Conservation (phyloP, 2,329 filamentous ascomycete species). For the Leptodontidium sp. region DNA sequence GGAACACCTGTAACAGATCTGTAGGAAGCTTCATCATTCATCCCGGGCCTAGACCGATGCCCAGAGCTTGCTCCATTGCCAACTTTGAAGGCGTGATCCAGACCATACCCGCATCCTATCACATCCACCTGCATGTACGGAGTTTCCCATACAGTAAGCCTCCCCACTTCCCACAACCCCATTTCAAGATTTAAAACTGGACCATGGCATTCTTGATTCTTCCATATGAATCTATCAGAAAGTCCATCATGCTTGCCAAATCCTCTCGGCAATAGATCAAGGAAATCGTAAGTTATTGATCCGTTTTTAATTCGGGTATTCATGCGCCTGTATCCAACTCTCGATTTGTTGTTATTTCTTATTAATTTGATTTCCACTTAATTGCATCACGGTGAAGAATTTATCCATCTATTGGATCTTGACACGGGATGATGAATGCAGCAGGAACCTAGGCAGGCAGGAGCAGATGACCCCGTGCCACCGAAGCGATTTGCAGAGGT, state of each 20-base stretch:
- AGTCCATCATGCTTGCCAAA: neutral
- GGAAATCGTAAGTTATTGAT: neutral
- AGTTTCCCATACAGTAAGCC: neutral
- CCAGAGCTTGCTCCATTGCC: neutral
- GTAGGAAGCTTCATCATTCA: neutral
- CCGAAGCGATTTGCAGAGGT: neutral
- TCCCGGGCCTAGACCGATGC: neutral
- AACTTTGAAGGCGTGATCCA: neutral
- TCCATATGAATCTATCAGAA: neutral
- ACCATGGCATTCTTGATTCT: neutral
- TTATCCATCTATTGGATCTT: neutral
- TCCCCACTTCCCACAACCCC: neutral
- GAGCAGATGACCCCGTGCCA: neutral
- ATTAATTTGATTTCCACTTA: neutral
- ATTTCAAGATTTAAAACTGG: neutral
- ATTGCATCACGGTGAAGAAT: neutral
- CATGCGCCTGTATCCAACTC: neutral
- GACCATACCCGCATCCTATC: too few species aligned
- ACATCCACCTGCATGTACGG: too few species aligned
- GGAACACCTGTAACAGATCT: too few species aligned
- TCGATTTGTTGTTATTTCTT: neutral
- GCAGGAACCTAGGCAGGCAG: neutral
- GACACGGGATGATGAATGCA: neutral
- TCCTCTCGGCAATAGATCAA: neutral
- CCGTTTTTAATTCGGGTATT: neutral